Percentiles rank a stretch among this genome's conserved stretches.
Evolutionary conservation across 768 basidiomycete species (phyloP).

Genomic region (Tylopilus vinaceipallidus): DNA sequence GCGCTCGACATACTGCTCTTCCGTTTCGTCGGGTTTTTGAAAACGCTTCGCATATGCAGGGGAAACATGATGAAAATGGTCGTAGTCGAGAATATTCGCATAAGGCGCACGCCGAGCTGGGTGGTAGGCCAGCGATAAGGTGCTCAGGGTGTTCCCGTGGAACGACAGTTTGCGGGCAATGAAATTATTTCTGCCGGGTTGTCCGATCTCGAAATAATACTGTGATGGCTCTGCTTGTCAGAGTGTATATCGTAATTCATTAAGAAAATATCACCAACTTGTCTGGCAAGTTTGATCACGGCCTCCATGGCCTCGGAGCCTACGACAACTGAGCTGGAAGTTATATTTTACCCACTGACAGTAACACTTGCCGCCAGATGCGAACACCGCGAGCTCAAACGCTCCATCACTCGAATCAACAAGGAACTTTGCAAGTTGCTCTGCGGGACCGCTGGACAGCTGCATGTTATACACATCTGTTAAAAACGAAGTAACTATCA

Average conservation of each 20-base stretch:
- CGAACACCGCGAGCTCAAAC: constrained; percentile 69
- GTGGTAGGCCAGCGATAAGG: constrained; percentile 66
- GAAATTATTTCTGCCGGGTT: constrained; percentile 70
- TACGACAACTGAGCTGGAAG: constrained; percentile 28
- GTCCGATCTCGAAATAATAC: constrained; percentile 71
- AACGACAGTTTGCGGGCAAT: constrained; percentile 78
- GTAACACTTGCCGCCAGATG: constrained; percentile 61
- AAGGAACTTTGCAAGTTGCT: constrained; percentile 68
- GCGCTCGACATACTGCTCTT: constrained; percentile 76
- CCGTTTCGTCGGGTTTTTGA: constrained; percentile 63
- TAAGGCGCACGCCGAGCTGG: constrained; percentile 69
- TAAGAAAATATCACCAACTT: constrained; percentile 41
- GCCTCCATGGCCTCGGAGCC: constrained; percentile 90
- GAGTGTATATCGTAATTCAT: neutral
- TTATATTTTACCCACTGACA: neutral
- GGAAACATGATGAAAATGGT: constrained; percentile 80
- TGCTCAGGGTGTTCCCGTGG: constrained; percentile 81
- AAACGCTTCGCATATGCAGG: constrained; percentile 87
- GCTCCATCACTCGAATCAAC: constrained; percentile 68
- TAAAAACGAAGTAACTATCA: neutral
- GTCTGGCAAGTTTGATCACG: constrained; percentile 78
- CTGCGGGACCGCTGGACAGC: constrained; percentile 76
- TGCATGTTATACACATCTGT: constrained; percentile 88
- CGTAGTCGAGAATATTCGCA: constrained; percentile 56
- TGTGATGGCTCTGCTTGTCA: constrained; percentile 30